Evolutionary conservation across 108 stramenopile species (phyloP).

Genomic region (Skeletonema costatum): DNA sequence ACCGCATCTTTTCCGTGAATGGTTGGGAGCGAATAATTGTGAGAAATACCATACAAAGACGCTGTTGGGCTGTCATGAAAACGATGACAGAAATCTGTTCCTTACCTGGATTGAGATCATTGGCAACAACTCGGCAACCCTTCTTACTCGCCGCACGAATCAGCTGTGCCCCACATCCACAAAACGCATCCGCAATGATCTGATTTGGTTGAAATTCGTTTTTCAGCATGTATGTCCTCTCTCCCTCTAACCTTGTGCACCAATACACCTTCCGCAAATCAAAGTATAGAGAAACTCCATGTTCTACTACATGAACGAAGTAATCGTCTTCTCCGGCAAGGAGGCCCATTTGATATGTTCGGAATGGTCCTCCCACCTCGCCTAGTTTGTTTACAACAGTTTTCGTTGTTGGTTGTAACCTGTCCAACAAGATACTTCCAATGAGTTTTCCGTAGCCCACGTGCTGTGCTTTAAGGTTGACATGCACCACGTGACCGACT

Average conservation of each 20-base stretch:
- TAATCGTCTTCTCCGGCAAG: slow-evolving; percentile 85
- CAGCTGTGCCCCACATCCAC: slow-evolving; percentile 96
- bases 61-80: neutral
- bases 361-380: slow-evolving; percentile 86
- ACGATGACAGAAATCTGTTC: neutral
- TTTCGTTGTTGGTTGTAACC: slow-evolving; percentile 60
- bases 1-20: slow-evolving; percentile 44
- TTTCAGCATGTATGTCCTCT: slow-evolving; percentile 79
- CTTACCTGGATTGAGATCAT: slow-evolving; percentile 87
- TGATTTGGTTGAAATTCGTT: slow-evolving; percentile 53
- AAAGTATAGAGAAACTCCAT: slow-evolving; percentile 78
- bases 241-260: slow-evolving; percentile 89
- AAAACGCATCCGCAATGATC: slow-evolving; percentile 92
- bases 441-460: slow-evolving; percentile 86
- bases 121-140: slow-evolving; percentile 69
- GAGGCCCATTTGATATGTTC: slow-evolving; percentile 93
- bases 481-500: slow-evolving; percentile 95
- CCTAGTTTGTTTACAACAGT: slow-evolving; percentile 97
- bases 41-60: neutral
- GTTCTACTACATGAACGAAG: slow-evolving; percentile 74
- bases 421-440: slow-evolving; percentile 90
- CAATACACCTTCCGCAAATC: slow-evolving; percentile 96
- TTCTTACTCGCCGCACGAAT: slow-evolving; percentile 65
- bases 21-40: neutral
- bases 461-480: slow-evolving; percentile 87